phyloP scores from a whole-genome alignment of 2,329 filamentous ascomycete species.

The Phaeoacremonium minimum region DNA sequence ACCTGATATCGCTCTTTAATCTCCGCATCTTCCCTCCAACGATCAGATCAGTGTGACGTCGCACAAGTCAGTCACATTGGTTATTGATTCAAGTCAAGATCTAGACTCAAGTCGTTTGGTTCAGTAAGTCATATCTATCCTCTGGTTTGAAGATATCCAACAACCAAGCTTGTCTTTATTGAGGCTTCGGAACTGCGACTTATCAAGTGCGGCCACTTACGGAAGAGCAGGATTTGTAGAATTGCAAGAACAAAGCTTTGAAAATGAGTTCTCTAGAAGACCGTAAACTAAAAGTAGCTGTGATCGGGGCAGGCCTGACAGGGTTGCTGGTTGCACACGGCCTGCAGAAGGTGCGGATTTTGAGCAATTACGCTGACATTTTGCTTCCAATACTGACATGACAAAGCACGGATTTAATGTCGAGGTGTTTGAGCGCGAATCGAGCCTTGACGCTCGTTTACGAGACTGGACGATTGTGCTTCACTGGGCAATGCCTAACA shows the following conservation, averaged over 20 bases:
- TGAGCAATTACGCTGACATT: background rate
- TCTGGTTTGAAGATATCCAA: too few species aligned
- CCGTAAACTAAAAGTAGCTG: slow-evolving; percentile 18
- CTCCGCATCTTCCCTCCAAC: too few species aligned
- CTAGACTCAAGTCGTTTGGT: too few species aligned
- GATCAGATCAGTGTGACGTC: too few species aligned
- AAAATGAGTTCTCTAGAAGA: background rate
- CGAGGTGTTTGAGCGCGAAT: slow-evolving; percentile 24
- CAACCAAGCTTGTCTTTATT: too few species aligned
- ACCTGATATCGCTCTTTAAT: too few species aligned
- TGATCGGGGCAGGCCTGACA: slow-evolving; percentile 32
- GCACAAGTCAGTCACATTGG: too few species aligned
- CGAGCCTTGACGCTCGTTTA: slow-evolving; percentile 17
- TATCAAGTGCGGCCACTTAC: too few species aligned
- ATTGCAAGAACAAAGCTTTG: background rate
- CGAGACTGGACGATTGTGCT: slow-evolving; percentile 35
- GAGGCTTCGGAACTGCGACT: too few species aligned
- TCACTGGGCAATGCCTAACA: slow-evolving; percentile 31
- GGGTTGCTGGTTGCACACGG: slow-evolving; percentile 31
- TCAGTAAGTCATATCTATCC: too few species aligned
- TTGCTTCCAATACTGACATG: background rate
- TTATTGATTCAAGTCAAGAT: too few species aligned
- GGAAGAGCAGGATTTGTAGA: too few species aligned
- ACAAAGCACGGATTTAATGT: slow-evolving; percentile 25
- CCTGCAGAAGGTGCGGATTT: slow-evolving; percentile 21